Base-by-base conservation (phyloP, 1,139 yeast genomes). In the Protomyces inundatus region DNA sequence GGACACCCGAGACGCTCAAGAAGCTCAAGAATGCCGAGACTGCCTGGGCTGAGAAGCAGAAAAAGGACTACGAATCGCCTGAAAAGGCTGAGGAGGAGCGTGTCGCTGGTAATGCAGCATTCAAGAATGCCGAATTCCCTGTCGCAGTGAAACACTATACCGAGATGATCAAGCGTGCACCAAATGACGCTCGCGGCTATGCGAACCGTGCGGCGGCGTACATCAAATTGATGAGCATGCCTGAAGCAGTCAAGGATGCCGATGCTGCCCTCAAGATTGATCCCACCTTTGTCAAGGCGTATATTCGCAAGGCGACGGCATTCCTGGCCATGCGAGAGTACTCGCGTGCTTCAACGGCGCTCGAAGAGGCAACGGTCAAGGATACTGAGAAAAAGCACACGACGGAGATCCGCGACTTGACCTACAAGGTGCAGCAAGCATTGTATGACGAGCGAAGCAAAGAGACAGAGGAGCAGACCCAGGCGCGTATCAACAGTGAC, bases 171-270 rank as follows among this genome's bases (percentile, higher is more conserved):
- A 89, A 90, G 79, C 87, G 99, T 75, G 91, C 95, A 2, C 99
- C 99, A 66, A 85, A 86, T 66, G 98, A 95, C 76, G 95, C 96
- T 42, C 85, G 97, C 77, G 98, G 98, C 64, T 95, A 91, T 77
- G 90, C 96, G 54, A 95, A 95, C 79, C 88, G 98, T 77, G 98
- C 99, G 64, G 98, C 98, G 51, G 97, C 96, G 0, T 84, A 88
- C 74, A 85, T 96, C 62, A 95, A 95, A 77, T 83, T 95, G 70
- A 85, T 93, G 87, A 89, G 97, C 23, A 93, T 91, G 88, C 97
- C 97, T 46, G 98, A 91, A 71, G 98, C 96, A 12, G 86, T 95
- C 67, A 82, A 82, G 72, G 99, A 95, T 77, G 90, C 98, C 80
- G 89, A 93, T 74, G 76, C 78, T 68, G 99, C 98, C 55, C 89